Conservation (phyloP, 2,329 filamentous ascomycete genomes). For the Zymoseptoria brevis region DNA sequence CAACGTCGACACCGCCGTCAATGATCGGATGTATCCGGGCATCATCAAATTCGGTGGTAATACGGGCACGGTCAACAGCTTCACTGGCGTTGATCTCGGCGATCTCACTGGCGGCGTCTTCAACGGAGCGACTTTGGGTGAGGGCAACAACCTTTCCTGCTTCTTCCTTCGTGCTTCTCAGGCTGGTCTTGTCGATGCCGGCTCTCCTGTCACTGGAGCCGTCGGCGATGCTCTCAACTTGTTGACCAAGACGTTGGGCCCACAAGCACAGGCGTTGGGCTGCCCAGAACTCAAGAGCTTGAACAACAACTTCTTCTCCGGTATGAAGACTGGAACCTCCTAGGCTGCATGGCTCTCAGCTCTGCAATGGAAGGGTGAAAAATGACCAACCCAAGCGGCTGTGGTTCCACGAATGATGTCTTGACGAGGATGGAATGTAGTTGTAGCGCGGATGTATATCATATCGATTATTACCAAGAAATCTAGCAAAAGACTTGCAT, state of each 20-base stretch:
- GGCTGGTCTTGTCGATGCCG: conserved; percentile 20
- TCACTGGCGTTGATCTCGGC: conserved; percentile 26
- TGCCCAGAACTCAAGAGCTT: conserved; percentile 12
- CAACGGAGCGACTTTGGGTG: conserved; percentile 24
- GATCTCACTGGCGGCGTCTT: conserved; percentile 36
- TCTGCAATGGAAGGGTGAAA: background rate
- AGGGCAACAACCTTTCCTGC: conserved; percentile 31
- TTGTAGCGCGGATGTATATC: background rate
- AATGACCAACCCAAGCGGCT: background rate
- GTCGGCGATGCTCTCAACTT: conserved; percentile 8
- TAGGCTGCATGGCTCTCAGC: background rate
- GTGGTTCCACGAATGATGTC: background rate
- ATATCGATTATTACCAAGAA: no score
- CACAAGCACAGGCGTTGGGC: conserved; percentile 2
- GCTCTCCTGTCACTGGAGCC: conserved; percentile 12
- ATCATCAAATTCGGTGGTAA: conserved; percentile 26
- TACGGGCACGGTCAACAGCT: conserved; percentile 27
- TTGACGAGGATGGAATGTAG: background rate
- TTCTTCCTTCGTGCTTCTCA: conserved; percentile 24
- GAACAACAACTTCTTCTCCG: conserved; percentile 12
- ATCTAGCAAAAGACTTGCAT: no score
- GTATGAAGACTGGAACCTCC: background rate
- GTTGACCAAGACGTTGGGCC: conserved; percentile 8
- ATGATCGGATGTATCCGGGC: conserved; percentile 18
- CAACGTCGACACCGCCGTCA: conserved; percentile 12